Conservation (phyloP, 140 eudicot genomes). For the Bidens hawaiensis region DNA sequence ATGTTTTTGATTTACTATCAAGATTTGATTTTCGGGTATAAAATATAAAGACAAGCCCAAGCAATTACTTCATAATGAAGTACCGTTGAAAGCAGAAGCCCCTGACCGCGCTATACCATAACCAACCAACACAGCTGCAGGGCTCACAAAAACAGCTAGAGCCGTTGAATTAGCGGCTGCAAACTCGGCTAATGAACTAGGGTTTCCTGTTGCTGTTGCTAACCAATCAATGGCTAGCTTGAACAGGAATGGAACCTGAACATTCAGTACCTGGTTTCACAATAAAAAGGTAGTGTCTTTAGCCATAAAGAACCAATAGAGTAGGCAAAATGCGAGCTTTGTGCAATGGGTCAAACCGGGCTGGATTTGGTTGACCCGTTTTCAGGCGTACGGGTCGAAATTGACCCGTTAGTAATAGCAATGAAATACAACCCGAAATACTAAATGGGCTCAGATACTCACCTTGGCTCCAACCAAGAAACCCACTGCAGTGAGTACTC, state of each 20-base stretch:
- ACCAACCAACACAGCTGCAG: constrained; percentile 87
- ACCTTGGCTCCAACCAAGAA: constrained; percentile 95
- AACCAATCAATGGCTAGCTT: constrained; percentile 97
- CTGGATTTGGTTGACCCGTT: not conserved
- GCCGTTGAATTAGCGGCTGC: constrained; percentile 68
- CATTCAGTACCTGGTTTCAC: constrained; percentile 73
- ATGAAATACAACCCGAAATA: not conserved
- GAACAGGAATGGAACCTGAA: constrained; percentile 92
- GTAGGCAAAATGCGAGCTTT: not conserved
- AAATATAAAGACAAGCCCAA: constrained; percentile 33
- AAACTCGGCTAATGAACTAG: constrained; percentile 69
- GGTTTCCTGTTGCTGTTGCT: constrained; percentile 69
- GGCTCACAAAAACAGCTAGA: constrained; percentile 82
- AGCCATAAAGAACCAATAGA: constrained; percentile 7
- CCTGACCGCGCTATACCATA: constrained; percentile 90
- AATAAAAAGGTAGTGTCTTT: not conserved
- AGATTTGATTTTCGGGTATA: not conserved
- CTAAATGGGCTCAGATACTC: constrained; percentile 1
- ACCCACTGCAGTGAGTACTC: constrained; percentile 82
- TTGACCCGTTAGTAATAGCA: not conserved
- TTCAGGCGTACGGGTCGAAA: too few species aligned
- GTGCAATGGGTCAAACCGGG: not conserved
- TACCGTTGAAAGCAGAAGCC: constrained; percentile 97
- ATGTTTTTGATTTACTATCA: constrained; percentile 6
- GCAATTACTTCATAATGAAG: constrained; percentile 63